These are phyloP conservation scores for Incumbomyces delicatus DNA, from an alignment of 2,329 filamentous ascomycete genomes.

Conservation along the genomic window DNA sequence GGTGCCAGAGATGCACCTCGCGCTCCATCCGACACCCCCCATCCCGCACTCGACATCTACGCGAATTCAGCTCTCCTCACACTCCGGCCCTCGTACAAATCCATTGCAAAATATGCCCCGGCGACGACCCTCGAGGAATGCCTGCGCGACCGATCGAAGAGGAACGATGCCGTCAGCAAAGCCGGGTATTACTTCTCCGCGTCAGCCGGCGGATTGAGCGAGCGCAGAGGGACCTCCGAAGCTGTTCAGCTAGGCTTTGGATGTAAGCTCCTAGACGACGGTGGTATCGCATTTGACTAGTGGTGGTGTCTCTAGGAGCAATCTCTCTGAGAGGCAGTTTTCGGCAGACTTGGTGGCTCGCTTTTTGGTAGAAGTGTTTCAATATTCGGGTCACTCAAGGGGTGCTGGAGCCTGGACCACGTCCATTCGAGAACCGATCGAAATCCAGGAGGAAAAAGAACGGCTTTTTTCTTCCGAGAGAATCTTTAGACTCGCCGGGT, in stretches of 20 bases:
- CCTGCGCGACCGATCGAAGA: conserved; percentile 25
- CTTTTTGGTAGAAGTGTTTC: no score
- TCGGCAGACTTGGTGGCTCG: no score
- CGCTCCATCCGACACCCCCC: conserved; percentile 6
- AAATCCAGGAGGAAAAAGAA: no score
- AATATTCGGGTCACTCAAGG: no score
- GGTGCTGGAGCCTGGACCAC: no score
- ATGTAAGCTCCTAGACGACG: background rate
- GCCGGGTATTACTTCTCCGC: background rate
- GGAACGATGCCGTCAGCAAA: conserved; percentile 26
- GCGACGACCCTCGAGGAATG: conserved; percentile 26
- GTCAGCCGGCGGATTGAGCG: background rate
- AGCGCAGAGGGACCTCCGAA: background rate
- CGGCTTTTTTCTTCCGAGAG: no score
- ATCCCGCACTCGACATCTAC: background rate
- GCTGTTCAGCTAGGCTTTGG: background rate
- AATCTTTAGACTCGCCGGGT: no score
- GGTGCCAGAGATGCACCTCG: no score
- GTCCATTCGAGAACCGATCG: no score
- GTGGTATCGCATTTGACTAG: background rate
- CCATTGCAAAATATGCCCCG: conserved; percentile 30
- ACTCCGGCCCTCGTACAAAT: conserved; percentile 29
- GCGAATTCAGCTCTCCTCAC: conserved; percentile 24
- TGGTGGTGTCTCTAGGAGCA: background rate
- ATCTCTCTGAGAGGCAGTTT: no score